Evolutionary conservation across 352 stramenopile genomes (phyloP).

Genomic region (Pythium guiyangense): DNA sequence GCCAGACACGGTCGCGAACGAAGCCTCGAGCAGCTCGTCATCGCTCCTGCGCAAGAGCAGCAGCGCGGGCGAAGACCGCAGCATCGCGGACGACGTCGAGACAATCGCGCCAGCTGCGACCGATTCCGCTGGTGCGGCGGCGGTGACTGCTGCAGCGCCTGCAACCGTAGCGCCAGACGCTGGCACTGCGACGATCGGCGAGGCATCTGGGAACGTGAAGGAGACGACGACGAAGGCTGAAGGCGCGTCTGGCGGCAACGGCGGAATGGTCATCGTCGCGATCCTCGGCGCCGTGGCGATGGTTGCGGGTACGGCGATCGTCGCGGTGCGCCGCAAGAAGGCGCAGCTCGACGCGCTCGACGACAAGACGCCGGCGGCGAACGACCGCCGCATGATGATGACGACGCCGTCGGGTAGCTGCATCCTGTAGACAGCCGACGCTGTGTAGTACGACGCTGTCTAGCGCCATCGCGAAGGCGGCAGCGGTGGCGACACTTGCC

Average conservation of each 20-base stretch:
- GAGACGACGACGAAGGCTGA: conserved; percentile 8
- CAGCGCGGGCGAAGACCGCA: conserved; percentile 10
- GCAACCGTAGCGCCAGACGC: background rate
- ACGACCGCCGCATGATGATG: conserved; percentile 35
- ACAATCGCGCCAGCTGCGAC: conserved; percentile 11
- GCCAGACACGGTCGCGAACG: conserved; percentile 7
- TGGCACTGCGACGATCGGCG: background rate
- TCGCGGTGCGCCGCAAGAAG: conserved; percentile 53
- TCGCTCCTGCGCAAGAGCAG: background rate
- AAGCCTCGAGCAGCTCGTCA: conserved; percentile 6
- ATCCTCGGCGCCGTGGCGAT: conserved; percentile 14
- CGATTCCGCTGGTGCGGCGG: background rate
- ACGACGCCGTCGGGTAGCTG: conserved; percentile 37
- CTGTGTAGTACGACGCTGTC: background rate
- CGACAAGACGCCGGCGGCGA: conserved; percentile 40
- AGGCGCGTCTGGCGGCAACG: conserved; percentile 1
- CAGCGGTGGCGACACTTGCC: background rate
- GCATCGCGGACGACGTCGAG: conserved; percentile 10
- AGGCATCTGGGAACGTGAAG: conserved; percentile 1
- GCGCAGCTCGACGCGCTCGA: conserved; percentile 49
- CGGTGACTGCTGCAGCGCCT: background rate
- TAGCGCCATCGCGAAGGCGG: too few relatives aligned
- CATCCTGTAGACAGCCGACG: conserved; percentile 23
- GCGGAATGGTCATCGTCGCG: conserved; percentile 17
- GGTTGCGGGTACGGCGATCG: conserved; percentile 33